These are phyloP conservation scores for Alternaria ethzedia DNA, from an alignment of 2,329 filamentous ascomycete genomes.

Conservation along the genomic window DNA sequence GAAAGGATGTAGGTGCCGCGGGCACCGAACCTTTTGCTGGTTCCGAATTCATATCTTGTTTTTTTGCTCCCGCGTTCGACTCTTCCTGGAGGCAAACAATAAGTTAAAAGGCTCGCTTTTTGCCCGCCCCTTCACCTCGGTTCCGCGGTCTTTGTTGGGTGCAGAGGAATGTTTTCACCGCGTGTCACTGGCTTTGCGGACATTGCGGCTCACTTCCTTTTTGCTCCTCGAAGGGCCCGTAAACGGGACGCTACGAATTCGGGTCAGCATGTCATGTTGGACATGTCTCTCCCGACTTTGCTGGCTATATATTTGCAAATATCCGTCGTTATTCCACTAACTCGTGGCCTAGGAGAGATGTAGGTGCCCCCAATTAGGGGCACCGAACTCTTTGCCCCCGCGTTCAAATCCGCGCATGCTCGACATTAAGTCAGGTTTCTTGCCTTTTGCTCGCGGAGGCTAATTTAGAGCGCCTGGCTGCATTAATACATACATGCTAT, in stretches of 20 bases:
- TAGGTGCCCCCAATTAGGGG: background rate
- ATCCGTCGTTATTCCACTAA: background rate
- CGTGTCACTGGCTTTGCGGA: background rate
- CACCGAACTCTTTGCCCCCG: background rate
- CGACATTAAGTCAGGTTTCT: background rate
- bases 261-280: background rate
- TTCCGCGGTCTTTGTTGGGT: no score
- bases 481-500: background rate
- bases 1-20: background rate
- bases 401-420: background rate
- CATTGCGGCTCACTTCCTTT: background rate
- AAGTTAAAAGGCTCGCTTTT: background rate
- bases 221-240: background rate
- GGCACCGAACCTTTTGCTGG: background rate
- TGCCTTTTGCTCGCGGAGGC: background rate
- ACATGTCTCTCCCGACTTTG: background rate
- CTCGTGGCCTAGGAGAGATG: background rate
- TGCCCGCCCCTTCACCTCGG: background rate
- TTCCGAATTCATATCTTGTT: background rate
- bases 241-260: background rate
- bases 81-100: background rate
- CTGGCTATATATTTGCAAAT: background rate
- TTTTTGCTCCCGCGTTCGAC: conserved; percentile 2
- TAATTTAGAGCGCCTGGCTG: background rate
- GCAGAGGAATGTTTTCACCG: background rate